Percentiles rank a stretch among this genome's conserved stretches.
These are phyloP conservation scores for Rubia yunnanensis DNA, from an alignment of 257 asterid genomes.

Conservation along the genomic window DNA sequence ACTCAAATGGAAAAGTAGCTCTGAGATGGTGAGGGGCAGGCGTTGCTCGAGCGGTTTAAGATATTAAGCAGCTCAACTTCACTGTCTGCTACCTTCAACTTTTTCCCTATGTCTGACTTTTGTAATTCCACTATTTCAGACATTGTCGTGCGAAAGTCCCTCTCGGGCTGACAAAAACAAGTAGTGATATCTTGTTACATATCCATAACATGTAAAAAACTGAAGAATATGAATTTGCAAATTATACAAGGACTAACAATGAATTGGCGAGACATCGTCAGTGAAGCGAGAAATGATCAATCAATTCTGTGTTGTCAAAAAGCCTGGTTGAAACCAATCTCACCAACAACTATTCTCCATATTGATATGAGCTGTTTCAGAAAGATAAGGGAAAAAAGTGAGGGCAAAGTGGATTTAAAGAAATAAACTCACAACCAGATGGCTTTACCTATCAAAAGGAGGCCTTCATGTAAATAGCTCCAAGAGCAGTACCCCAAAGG, in stretches of 20 bases:
- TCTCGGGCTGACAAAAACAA: constrained; percentile 48
- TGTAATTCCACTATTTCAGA: constrained; percentile 57
- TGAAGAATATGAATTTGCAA: neutral
- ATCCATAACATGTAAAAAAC: no score
- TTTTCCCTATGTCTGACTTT: constrained; percentile 20
- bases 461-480: constrained; percentile 85
- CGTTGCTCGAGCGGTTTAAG: constrained; percentile 61
- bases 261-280: constrained; percentile 55
- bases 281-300: constrained; percentile 82
- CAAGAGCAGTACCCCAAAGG: constrained; percentile 74
- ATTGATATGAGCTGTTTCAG: constrained; percentile 45
- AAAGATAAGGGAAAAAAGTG: constrained; percentile 2
- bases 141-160: constrained; percentile 77
- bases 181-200: no score
- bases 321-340: constrained; percentile 81
- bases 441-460: constrained; percentile 55
- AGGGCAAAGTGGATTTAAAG: neutral
- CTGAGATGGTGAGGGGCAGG: constrained; percentile 60
- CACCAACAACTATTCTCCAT: constrained; percentile 62
- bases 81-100: constrained; percentile 18
- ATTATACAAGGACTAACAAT: constrained; percentile 62
- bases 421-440: neutral
- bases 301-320: constrained; percentile 66
- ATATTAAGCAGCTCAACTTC: constrained; percentile 41
- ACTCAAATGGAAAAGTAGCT: constrained; percentile 59